phyloP scores from a whole-genome alignment of 75 land plant species.

The Pinus taeda region DNA sequence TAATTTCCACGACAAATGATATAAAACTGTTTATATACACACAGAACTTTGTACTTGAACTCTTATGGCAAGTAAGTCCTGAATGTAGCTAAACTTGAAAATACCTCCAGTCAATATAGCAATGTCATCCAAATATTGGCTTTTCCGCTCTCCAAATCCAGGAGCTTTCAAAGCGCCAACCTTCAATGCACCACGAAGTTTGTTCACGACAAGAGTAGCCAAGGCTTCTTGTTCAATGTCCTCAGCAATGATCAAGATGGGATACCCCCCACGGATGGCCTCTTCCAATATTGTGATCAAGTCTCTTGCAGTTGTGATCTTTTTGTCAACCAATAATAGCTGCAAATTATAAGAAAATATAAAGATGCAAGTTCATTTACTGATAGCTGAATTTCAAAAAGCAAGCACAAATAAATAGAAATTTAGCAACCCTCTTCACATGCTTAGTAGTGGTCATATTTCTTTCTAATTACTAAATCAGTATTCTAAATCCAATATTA shows the following conservation, averaged over 20 bases:
- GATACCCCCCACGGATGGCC: constrained; percentile 83
- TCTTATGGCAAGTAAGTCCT: background rate
- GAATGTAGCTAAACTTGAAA: background rate
- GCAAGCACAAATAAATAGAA: background rate
- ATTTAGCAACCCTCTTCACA: too few species aligned
- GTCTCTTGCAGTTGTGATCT: constrained; percentile 69
- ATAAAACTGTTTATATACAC: too few species aligned
- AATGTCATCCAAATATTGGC: constrained; percentile 89
- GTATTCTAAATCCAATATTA: constrained; percentile 48
- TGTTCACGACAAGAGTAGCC: constrained; percentile 77
- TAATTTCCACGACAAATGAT: too few species aligned
- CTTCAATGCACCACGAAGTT: constrained; percentile 64
- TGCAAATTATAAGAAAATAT: constrained; percentile 35
- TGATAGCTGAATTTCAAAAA: constrained; percentile 5
- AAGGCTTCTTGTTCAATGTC: constrained; percentile 84
- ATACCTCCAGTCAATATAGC: constrained; percentile 83
- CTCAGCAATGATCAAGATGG: constrained; percentile 80
- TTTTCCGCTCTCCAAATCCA: constrained; percentile 89
- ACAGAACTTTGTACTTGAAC: too few species aligned
- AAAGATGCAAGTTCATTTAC: background rate
- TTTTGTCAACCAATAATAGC: constrained; percentile 88
- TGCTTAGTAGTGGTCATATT: background rate
- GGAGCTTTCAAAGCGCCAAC: constrained; percentile 90
- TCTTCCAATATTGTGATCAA: constrained; percentile 80
- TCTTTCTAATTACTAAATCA: constrained; percentile 36